Evolutionary conservation across 768 basidiomycete species (phyloP), one percentile per base, ranked within the genome.

Genomic region (Termitomyces sp.): DNA sequence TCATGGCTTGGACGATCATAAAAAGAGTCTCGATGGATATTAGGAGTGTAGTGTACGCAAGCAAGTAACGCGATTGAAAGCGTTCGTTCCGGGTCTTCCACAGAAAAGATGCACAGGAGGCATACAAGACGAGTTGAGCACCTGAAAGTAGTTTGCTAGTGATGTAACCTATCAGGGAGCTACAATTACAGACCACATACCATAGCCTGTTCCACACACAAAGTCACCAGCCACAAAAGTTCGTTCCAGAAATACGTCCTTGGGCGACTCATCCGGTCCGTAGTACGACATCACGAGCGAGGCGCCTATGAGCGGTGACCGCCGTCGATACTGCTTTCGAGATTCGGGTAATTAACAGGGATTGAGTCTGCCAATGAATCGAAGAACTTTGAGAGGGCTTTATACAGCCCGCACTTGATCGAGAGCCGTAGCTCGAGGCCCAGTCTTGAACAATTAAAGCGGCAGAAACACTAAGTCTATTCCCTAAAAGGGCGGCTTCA

Each of bases 1-100:
- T 75, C 10, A 17, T 37, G 34, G 48, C 35, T 26, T 38, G 48
- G 24, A 49, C 48, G 24, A 49, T 11, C 24, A 38, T 38, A 17
- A 24, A 49, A 49, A 19, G 17, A 12, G 37, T 48, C 49, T 40
- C 37, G 1, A 49, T 40, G 49, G n/a, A 28, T 40, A 38, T 26
- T 5, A 38, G 35, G 22, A 38, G 17, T 38, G 24, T 40, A 9
- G n/a, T 38, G 24, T 49, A 49, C 10, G 22, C 9, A 35, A 49
- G 10, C 15, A 49, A 38, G 30, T 49, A 24, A 38, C 35, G 48
- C 35, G 24, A 49, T 28, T 37, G 24, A 38, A 24, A 26, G 24
- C 48, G 37, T 50, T 28, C 49, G 28, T 50, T 40, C 37, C 49
- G 24, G 12, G n/a, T 40, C 24, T 40, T 49, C 35, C 35, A 26